These are phyloP conservation scores for Ogataea siamensis DNA, from an alignment of 805 yeast species.

Conservation along the genomic window DNA sequence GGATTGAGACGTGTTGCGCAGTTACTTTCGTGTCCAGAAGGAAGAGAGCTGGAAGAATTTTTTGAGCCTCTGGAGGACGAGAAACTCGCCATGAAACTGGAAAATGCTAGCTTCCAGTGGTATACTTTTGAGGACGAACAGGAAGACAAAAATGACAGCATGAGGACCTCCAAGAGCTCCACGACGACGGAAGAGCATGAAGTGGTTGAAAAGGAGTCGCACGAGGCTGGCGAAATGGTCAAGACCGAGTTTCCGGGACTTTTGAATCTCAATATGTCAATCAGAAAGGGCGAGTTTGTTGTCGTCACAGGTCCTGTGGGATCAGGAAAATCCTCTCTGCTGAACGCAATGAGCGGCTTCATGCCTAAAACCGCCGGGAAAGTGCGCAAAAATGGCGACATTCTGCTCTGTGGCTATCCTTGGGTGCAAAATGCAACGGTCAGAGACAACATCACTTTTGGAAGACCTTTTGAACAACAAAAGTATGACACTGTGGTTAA, in stretches of 20 bases:
- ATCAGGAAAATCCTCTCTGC: conserved; percentile 73
- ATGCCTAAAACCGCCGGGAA: conserved; percentile 58
- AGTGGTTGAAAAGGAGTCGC: conserved; percentile 2
- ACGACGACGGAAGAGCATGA: not conserved
- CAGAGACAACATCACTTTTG: conserved; percentile 71
- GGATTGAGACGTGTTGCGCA: conserved; percentile 59
- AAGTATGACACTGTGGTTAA: conserved; percentile 54
- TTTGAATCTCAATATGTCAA: conserved; percentile 46
- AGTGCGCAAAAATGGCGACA: conserved; percentile 50
- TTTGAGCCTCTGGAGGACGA: conserved; percentile 23
- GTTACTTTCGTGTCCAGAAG: conserved; percentile 40
- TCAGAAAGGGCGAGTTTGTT: conserved; percentile 62
- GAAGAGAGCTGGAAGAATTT: conserved; percentile 36
- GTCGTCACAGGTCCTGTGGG: conserved; percentile 77
- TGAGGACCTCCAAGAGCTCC: not conserved
- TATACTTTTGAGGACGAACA: conserved; percentile 41
- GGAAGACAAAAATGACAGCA: conserved; percentile 15
- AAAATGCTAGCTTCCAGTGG: conserved; percentile 69
- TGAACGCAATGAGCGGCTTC: conserved; percentile 68
- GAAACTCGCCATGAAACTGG: conserved; percentile 47
- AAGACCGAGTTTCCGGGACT: conserved; percentile 44
- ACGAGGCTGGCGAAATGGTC: conserved; percentile 21
- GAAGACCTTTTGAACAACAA: conserved; percentile 48
- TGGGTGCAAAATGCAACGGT: conserved; percentile 86
- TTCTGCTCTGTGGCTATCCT: conserved; percentile 59